phyloP scores from a whole-genome alignment of 148 eudicot species.

The Drosera capensis region DNA sequence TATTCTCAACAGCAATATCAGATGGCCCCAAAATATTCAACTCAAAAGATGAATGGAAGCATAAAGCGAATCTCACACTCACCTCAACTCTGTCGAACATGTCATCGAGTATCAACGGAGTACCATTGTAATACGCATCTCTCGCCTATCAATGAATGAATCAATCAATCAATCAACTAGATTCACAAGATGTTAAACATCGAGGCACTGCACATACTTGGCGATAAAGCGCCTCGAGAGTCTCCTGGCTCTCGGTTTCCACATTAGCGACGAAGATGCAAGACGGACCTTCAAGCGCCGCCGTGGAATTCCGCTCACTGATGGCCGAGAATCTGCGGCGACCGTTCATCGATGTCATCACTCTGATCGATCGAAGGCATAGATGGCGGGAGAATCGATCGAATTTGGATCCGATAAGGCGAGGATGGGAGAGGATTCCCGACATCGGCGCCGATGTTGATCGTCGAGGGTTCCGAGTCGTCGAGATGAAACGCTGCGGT shows the following conservation, averaged over 20 bases:
- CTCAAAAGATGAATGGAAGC: not conserved
- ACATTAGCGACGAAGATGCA: slow-evolving; percentile 77
- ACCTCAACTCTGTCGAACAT: slow-evolving; percentile 98
- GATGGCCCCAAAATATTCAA: not conserved
- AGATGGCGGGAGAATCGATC: slow-evolving; percentile 9
- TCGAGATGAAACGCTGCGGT: too few relatives aligned
- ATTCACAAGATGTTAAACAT: not conserved
- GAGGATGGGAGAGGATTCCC: slow-evolving; percentile 14
- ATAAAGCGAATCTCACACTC: not conserved
- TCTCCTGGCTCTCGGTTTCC: slow-evolving; percentile 81
- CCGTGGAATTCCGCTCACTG: slow-evolving; percentile 6
- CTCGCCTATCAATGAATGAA: slow-evolving; percentile 38
- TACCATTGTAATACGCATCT: slow-evolving; percentile 81
- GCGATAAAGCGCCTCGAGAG: slow-evolving; percentile 82
- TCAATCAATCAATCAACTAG: not conserved
- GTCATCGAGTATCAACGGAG: slow-evolving; percentile 81
- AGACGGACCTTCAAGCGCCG: slow-evolving; percentile 58
- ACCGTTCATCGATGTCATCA: slow-evolving; percentile 19
- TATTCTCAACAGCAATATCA: not conserved
- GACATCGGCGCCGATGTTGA: too few relatives aligned
- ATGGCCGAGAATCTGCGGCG: slow-evolving; percentile 8
- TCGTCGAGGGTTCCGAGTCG: too few relatives aligned
- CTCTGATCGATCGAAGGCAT: slow-evolving; percentile 19
- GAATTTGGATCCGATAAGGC: slow-evolving; percentile 15
- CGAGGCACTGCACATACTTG: slow-evolving; percentile 23